Evolutionary conservation across 768 basidiomycete genomes (phyloP).

Genomic region (Kwoniella pini): DNA sequence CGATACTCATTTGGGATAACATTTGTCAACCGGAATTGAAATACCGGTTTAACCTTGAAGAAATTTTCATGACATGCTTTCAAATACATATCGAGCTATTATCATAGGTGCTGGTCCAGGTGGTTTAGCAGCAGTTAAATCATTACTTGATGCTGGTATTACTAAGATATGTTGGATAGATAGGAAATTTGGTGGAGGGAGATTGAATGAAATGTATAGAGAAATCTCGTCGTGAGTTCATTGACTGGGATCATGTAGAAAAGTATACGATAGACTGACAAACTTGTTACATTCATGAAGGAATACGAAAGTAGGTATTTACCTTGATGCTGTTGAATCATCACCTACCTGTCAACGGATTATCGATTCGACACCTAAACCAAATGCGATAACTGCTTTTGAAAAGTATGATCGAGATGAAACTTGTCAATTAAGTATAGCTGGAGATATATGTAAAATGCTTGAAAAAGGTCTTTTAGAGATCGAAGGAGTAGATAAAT

Average conservation of each 20-base stretch:
- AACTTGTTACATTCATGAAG: slow-evolving; percentile 6
- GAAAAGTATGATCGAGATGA: slow-evolving; percentile 23
- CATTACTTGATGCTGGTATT: slow-evolving; percentile 26
- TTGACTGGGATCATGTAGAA: not conserved
- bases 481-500: slow-evolving; percentile 12
- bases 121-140: slow-evolving; percentile 25
- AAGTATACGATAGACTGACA: not conserved
- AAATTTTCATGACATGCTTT: not conserved
- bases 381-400: slow-evolving; percentile 27
- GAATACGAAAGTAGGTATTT: slow-evolving; percentile 39
- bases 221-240: slow-evolving; percentile 39
- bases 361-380: slow-evolving; percentile 16
- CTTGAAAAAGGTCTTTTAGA: slow-evolving; percentile 18
- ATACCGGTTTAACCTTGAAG: no score
- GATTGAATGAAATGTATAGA: slow-evolving; percentile 35
- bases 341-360: slow-evolving; percentile 26
- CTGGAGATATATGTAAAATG: slow-evolving; percentile 33
- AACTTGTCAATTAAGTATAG: slow-evolving; percentile 30
- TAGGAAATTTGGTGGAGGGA: slow-evolving; percentile 23
- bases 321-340: slow-evolving; percentile 32
- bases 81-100: slow-evolving; percentile 18
- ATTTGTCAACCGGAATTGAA: no score
- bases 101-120: slow-evolving; percentile 40
- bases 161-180: slow-evolving; percentile 33
- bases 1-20: no score